Conservation (phyloP, 225 moss, liverwort and hornwort species). For the Physcomitrellopsis africana region DNA sequence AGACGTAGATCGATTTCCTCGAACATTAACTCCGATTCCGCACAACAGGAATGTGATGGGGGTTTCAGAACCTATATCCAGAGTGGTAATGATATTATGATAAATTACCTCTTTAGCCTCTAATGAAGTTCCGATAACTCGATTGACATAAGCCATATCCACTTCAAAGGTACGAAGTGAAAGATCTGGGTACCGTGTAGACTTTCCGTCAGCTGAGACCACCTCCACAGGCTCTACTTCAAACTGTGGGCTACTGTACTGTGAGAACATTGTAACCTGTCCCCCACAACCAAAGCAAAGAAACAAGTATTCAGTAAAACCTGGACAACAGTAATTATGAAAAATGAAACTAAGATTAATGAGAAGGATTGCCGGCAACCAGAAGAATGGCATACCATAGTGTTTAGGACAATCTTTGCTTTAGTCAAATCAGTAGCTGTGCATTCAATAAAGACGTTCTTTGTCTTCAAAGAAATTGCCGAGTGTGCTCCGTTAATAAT, state of each 20-base stretch:
- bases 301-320: constrained; percentile 13
- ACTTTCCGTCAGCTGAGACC: constrained; percentile 57
- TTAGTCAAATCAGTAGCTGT: constrained; percentile 96
- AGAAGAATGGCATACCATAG: constrained; percentile 61
- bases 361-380: not conserved
- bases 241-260: constrained; percentile 77
- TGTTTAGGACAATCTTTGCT: constrained; percentile 96
- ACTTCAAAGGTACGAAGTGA: constrained; percentile 68
- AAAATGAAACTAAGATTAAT: constrained; percentile 7
- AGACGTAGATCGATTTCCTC: not conserved
- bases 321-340: not conserved
- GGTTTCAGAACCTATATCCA: not conserved
- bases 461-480: constrained; percentile 77
- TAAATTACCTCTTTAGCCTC: constrained; percentile 56
- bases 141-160: constrained; percentile 67
- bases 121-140: constrained; percentile 60
- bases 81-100: not conserved
- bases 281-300: constrained; percentile 23
- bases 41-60: not conserved
- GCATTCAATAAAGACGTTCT: constrained; percentile 91
- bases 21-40: not conserved
- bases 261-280: constrained; percentile 95
- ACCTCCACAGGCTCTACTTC: constrained; percentile 95
- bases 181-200: constrained; percentile 77
- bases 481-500: constrained; percentile 95